Percentiles rank a stretch among this genome's conserved stretches.
phyloP scores from a whole-genome alignment of 2,329 filamentous ascomycete genomes.

The Botrytis porri region DNA sequence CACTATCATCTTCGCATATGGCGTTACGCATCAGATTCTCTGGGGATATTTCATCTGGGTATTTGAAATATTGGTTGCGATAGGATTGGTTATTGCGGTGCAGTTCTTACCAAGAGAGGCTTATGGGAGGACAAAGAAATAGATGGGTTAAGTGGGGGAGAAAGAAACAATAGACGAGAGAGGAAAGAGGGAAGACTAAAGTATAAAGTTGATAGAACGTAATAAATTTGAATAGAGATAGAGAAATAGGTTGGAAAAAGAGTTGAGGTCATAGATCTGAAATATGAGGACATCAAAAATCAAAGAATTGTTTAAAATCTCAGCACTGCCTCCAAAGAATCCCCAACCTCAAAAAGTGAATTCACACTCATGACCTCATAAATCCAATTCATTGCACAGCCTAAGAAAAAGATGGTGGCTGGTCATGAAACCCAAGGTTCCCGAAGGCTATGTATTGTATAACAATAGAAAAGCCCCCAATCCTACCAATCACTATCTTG shows the following conservation, averaged over 20 bases:
- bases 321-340: not conserved
- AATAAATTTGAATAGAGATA: not conserved
- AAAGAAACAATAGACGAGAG: not conserved
- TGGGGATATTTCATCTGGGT: conserved; percentile 65
- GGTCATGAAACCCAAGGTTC: not conserved
- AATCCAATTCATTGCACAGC: not conserved
- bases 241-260: not conserved
- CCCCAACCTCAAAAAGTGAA: not conserved
- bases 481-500: not conserved
- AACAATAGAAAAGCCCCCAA: not conserved
- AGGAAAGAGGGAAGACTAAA: too few relatives aligned
- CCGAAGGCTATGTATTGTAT: not conserved
- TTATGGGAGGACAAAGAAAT: conserved; percentile 21
- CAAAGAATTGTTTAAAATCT: fast-evolving
- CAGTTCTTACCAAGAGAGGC: conserved; percentile 40
- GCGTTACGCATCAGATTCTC: conserved; percentile 59
- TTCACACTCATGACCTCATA: too few relatives aligned
- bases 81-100: conserved; percentile 35
- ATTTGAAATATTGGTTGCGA: conserved; percentile 46
- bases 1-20: conserved; percentile 65
- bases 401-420: not conserved
- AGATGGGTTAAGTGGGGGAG: not conserved
- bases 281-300: not conserved
- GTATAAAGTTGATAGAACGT: not conserved
- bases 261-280: not conserved